Conservation (phyloP, 306 rosid species). For the Pyrus bretschneideri region DNA sequence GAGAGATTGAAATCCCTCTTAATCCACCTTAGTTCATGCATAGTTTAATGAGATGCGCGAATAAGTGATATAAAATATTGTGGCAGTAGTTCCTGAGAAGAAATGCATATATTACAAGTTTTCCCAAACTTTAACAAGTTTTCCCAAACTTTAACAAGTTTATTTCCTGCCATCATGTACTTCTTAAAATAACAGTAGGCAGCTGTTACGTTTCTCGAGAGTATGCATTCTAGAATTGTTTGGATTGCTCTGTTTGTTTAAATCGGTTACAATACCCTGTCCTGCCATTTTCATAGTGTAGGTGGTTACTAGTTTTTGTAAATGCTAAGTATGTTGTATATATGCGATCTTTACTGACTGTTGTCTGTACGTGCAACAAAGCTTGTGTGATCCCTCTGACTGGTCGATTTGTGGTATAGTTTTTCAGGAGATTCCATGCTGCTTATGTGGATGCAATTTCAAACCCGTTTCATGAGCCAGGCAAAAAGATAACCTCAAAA, state of each 20-base stretch:
- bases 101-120: not conserved
- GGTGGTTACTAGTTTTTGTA: not conserved
- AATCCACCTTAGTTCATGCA: not conserved
- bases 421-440: constrained; percentile 80
- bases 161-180: not conserved
- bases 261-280: not conserved
- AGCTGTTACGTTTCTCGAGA: not conserved
- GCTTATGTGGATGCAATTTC: constrained; percentile 94
- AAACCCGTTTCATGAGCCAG: constrained; percentile 88
- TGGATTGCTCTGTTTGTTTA: not conserved
- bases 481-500: constrained; percentile 86
- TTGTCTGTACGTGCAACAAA: not conserved
- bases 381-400: not conserved
- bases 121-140: not conserved
- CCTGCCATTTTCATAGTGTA: not conserved
- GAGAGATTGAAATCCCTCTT: not conserved
- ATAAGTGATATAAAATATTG: not conserved
- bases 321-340: not conserved
- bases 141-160: not conserved
- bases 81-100: not conserved
- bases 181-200: not conserved
- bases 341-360: not conserved
- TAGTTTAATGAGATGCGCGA: not conserved
- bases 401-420: constrained; percentile 34
- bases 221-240: not conserved